Base-by-base conservation (phyloP, 768 basidiomycete species). In the Lanmaoa pseudosensibilis region DNA sequence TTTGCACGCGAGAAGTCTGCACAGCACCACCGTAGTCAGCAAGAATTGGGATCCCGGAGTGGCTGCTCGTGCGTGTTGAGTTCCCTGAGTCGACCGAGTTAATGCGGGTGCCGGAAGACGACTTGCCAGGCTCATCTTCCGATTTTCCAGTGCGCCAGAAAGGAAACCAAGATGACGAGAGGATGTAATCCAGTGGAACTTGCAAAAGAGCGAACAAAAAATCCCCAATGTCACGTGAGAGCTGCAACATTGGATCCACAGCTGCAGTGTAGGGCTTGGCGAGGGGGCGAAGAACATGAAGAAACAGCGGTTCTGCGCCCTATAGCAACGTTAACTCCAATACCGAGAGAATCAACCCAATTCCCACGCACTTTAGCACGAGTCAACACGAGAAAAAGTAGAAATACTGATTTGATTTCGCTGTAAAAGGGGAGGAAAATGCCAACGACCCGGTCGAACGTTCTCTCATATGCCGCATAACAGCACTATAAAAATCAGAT, bases 271-370 rank as follows among this genome's bases (percentile, higher is more conserved):
- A 90, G 7, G 92, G 92, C 65, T 85, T 88, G 63, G 93, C 69
- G 33, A 88, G 65, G 16, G 92, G 92, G 19, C 92, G 88, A 12
- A 94, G 79, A 53, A 92, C 71, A 69, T 94, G 88, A 19, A 94
- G 77, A 64, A 83, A 91, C 44, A 94, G 81, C 8, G 92, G 92
- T 72, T 94, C 92, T 30, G 92, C 89, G 27, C 90, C 90, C 92
- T 94, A 62, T 8, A 52, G 25, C 25, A 61, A 54, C 1, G 48
- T 69, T 34, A 67, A 44, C 48, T 47, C 59, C 19, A 44, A 36
- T 25, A 21, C 6, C 40, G 46, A 47, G 37, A 18, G 39, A 47
- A 56, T 36, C 39, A 32, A 57, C 34, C 47, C 23, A 6, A 52
- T 39, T 40, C 50, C 56, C 43, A 74, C 83, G 56, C 67, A 88